Evolutionary conservation across 2,329 filamentous ascomycete genomes (phyloP), one percentile per base, ranked within the genome.

Genomic region (Scedosporium aurantiacum): DNA sequence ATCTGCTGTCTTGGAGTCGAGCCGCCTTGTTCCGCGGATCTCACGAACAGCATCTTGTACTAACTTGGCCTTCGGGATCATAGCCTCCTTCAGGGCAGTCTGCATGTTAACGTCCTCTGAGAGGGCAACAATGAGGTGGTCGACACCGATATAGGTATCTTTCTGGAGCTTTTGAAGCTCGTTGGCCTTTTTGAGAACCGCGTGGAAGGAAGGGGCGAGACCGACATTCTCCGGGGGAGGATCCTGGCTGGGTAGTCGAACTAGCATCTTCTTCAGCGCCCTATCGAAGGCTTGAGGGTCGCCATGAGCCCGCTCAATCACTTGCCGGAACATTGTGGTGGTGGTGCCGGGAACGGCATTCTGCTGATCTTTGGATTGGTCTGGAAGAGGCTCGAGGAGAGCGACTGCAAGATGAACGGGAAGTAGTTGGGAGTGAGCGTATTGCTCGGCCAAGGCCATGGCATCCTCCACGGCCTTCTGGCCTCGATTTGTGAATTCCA

Each of bases 141-240:
- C 94, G 63, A 97, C 87, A 47, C 93, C 94, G 65, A 99, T 90
- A 74, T 86, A 99, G 66, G 86, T 90, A 72, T 99, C 94, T 69
- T 97, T 97, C 70, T 99, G 94, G n/a, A 92, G 91, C 77, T 95
- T 96, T 68, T 95, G 93, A 61, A 99, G 75, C 37, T 97, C 91
- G 72, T 89, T 86, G 2, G 94, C 91, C 67, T 90, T 85, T 67
- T 91, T 84, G 59, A 99, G 80, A 62, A 97, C 83, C 67, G 88
- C 90, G 64, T 87, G 85, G 75, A 97, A 92, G 7, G 85, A 80
- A 1, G 91, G 91, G 10, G 92, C 87, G 68, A 96, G 85, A 61
- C 89, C 86, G 62, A 96, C 87, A 67, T 88, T 85, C 71, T 97
- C 93, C 63, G 94, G 94, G 12, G 94, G 92, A 14, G 94, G 94